Evolutionary conservation across 495 filamentous ascomycete species (phyloP).

Genomic region (Cercophora sp.): DNA sequence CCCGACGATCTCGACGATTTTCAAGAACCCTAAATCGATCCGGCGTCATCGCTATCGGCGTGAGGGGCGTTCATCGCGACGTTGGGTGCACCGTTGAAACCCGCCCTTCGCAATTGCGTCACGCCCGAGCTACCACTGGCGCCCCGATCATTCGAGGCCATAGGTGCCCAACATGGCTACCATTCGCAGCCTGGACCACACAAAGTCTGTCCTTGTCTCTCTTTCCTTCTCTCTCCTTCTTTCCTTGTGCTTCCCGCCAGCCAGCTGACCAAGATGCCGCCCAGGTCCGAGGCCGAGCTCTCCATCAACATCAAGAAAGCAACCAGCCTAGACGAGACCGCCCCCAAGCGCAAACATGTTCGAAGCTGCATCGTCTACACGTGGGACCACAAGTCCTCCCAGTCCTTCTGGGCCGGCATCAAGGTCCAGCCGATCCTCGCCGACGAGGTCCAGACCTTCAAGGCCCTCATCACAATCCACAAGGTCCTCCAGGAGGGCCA

Average conservation of each 20-base stretch:
- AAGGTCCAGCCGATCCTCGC: slow-evolving; percentile 98
- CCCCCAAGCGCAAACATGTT: slow-evolving; percentile 98
- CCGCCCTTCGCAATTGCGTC: background rate
- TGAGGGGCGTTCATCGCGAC: too few relatives aligned
- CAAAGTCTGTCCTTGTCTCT: slow-evolving; percentile 44
- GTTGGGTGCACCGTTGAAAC: too few relatives aligned
- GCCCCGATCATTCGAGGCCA: background rate
- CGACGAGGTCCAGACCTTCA: slow-evolving; percentile 93
- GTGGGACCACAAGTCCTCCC: slow-evolving; percentile 97
- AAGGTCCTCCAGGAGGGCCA: slow-evolving; percentile 97
- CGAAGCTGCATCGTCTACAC: slow-evolving; percentile 97
- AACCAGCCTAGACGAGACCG: slow-evolving; percentile 90
- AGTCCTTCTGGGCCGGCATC: slow-evolving; percentile 96
- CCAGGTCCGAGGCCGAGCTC: slow-evolving; percentile 82
- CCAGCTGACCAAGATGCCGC: slow-evolving; percentile 20
- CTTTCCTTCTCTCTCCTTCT: background rate
- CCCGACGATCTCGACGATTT: background rate
- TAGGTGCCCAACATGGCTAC: slow-evolving; percentile 40
- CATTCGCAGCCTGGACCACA: slow-evolving; percentile 45
- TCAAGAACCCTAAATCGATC: background rate
- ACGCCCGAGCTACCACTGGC: background rate
- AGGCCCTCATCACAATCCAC: slow-evolving; percentile 87
- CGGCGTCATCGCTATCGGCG: too few relatives aligned
- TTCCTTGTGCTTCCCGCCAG: slow-evolving; percentile 1
- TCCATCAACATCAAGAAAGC: slow-evolving; percentile 95